phyloP scores from a whole-genome alignment of 1,139 yeast genomes.

The Taiozyma onychis region DNA sequence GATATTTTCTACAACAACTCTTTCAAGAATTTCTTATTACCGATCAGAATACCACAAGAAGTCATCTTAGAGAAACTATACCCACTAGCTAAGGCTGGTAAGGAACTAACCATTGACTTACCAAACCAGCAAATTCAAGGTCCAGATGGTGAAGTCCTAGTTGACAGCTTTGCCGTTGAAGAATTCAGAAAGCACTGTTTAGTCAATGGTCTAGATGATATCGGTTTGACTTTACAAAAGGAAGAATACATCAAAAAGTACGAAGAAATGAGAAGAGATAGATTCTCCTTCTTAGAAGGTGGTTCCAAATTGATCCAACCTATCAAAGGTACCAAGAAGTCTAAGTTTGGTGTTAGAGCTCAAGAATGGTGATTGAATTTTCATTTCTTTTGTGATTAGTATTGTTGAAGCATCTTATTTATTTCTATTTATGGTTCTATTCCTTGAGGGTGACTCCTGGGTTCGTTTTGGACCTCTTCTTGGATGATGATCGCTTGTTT shows the following conservation, averaged over 20 bases:
- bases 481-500: background rate
- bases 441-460: background rate
- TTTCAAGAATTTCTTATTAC: slow-evolving; percentile 89
- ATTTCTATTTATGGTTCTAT: background rate
- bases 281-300: slow-evolving; percentile 88
- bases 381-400: background rate
- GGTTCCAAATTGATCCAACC: slow-evolving; percentile 68
- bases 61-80: slow-evolving; percentile 63
- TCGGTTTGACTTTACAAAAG: slow-evolving; percentile 90
- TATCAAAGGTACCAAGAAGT: slow-evolving; percentile 62
- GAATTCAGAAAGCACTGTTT: slow-evolving; percentile 91
- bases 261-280: slow-evolving; percentile 70
- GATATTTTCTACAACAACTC: slow-evolving; percentile 97
- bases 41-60: slow-evolving; percentile 80
- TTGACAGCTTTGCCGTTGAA: slow-evolving; percentile 82
- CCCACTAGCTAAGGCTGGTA: slow-evolving; percentile 75
- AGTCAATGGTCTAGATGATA: slow-evolving; percentile 91
- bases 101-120: slow-evolving; percentile 70
- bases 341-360: slow-evolving; percentile 60
- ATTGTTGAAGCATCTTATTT: background rate
- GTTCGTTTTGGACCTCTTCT: background rate
- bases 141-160: slow-evolving; percentile 64
- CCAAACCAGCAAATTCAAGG: slow-evolving; percentile 79
- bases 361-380: slow-evolving; percentile 64
- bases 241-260: slow-evolving; percentile 68